These are phyloP conservation scores for Bipolaris sorokiniana DNA, from an alignment of 2,329 filamentous ascomycete species.

Conservation along the genomic window DNA sequence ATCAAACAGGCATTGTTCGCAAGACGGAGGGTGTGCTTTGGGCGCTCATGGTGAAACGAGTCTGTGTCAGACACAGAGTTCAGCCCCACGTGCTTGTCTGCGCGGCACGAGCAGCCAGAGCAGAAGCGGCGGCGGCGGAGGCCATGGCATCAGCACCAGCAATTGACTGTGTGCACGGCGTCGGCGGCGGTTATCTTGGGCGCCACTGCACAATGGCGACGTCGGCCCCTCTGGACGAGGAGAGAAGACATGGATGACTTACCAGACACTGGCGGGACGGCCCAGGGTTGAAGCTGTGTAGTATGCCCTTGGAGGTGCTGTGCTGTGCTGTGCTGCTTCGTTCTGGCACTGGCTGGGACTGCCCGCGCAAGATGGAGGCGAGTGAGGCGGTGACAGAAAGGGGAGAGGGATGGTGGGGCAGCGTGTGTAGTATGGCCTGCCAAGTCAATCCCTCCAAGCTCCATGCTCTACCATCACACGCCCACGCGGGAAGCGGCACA, in stretches of 20 bases:
- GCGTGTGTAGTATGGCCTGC: slow-evolving; percentile 13
- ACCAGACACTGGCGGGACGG: slow-evolving; percentile 12
- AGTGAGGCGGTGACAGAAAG: slow-evolving; percentile 22
- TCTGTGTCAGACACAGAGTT: slow-evolving; percentile 29
- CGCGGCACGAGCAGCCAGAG: slow-evolving; percentile 14
- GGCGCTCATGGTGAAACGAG: slow-evolving; percentile 37
- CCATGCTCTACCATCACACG: not conserved
- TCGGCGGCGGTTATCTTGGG: not conserved
- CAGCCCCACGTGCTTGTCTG: slow-evolving; percentile 36
- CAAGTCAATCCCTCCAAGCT: slow-evolving; percentile 12
- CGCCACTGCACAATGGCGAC: slow-evolving; percentile 1
- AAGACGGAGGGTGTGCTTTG: slow-evolving; percentile 26
- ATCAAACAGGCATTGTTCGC: slow-evolving; percentile 24
- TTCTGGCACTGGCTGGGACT: slow-evolving; percentile 2
- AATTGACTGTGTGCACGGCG: slow-evolving; percentile 5
- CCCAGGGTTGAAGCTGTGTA: too few species aligned
- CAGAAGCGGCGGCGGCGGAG: not conserved
- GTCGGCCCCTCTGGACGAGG: not conserved
- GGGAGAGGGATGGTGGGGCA: slow-evolving; percentile 20
- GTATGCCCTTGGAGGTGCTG: too few species aligned
- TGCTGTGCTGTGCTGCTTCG: slow-evolving; percentile 4
- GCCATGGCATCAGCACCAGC: not conserved
- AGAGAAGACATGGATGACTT: slow-evolving; percentile 9
- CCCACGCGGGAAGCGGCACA: not conserved
- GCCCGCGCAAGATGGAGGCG: slow-evolving; percentile 15